Conservation (phyloP, 2,329 filamentous ascomycete genomes). For the Fusarium sp. region DNA sequence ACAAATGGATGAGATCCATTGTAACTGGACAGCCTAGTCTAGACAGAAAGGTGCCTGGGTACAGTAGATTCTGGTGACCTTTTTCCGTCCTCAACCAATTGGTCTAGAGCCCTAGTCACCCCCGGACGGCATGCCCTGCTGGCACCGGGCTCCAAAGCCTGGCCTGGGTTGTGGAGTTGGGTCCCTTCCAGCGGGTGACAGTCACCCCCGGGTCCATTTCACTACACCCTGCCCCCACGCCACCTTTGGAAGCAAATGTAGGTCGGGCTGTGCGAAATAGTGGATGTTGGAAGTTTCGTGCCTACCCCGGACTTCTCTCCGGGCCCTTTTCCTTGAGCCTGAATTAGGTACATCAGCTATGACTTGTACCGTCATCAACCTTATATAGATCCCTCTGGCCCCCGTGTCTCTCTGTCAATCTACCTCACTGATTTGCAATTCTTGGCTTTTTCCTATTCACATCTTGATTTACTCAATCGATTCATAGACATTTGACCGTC, state of each 20-base stretch:
- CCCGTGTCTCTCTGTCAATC: constrained; percentile 17
- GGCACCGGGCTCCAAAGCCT: background rate
- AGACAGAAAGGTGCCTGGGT: constrained; percentile 1
- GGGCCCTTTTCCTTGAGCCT: constrained; percentile 32
- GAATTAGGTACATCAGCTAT: constrained; percentile 32
- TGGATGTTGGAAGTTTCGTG: constrained; percentile 27
- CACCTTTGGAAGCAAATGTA: constrained; percentile 27
- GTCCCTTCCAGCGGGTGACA: constrained; percentile 18
- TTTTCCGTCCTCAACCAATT: background rate
- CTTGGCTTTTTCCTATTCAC: constrained; percentile 17
- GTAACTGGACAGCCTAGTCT: background rate
- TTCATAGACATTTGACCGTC: constrained; percentile 15
- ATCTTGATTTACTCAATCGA: constrained; percentile 4
- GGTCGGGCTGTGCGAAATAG: constrained; percentile 19
- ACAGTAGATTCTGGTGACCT: background rate
- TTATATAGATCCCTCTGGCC: constrained; percentile 42
- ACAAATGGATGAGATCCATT: background rate
- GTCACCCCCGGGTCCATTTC: constrained; percentile 32
- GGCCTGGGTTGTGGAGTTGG: background rate
- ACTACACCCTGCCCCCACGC: constrained; percentile 38
- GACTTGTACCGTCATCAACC: constrained; percentile 38
- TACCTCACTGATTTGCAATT: constrained; percentile 12
- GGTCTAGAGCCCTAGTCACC: constrained; percentile 2
- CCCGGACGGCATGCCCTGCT: constrained; percentile 9
- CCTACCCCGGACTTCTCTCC: constrained; percentile 43